Evolutionary conservation across 495 filamentous ascomycete genomes (phyloP).

Genomic region (Staphylotrichum tortipilum): DNA sequence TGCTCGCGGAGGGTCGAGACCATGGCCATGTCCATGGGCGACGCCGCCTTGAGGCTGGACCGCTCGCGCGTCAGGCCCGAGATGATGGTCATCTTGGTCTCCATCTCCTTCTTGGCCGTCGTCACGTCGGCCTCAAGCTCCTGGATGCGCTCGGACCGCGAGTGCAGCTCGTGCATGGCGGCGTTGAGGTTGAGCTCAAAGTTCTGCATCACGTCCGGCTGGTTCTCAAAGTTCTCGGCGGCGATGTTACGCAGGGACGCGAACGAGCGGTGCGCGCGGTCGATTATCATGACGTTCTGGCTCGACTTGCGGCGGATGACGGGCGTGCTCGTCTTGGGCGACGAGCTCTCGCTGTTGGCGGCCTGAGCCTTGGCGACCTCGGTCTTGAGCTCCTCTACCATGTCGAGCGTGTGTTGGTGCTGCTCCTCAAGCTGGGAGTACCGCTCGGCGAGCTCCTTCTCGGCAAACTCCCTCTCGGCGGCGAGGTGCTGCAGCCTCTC

Average conservation of each 20-base stretch:
- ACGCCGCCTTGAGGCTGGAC: constrained; percentile 68
- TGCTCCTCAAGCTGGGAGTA: constrained; percentile 74
- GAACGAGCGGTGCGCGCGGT: constrained; percentile 88
- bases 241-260: constrained; percentile 82
- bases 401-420: constrained; percentile 70
- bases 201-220: constrained; percentile 79
- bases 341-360: constrained; percentile 46
- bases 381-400: constrained; percentile 82
- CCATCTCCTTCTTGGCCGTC: constrained; percentile 87
- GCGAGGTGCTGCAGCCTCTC: constrained; percentile 61
- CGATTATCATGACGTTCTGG: constrained; percentile 80
- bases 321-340: constrained; percentile 53
- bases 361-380: constrained; percentile 69
- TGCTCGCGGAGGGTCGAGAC: constrained; percentile 84
- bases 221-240: constrained; percentile 68
- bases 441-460: constrained; percentile 61
- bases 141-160: constrained; percentile 78
- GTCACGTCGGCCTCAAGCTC: constrained; percentile 79
- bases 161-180: constrained; percentile 86
- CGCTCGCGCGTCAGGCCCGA: constrained; percentile 87
- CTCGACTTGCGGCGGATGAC: constrained; percentile 90
- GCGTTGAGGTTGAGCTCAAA: constrained; percentile 88
- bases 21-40: constrained; percentile 86
- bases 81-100: constrained; percentile 88
- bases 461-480: constrained; percentile 65